A percentile compares a stretch with the other conserved stretches of the same genome.
Conservation (phyloP, 805 yeast species). For the Saccharomyces eubayanus region DNA sequence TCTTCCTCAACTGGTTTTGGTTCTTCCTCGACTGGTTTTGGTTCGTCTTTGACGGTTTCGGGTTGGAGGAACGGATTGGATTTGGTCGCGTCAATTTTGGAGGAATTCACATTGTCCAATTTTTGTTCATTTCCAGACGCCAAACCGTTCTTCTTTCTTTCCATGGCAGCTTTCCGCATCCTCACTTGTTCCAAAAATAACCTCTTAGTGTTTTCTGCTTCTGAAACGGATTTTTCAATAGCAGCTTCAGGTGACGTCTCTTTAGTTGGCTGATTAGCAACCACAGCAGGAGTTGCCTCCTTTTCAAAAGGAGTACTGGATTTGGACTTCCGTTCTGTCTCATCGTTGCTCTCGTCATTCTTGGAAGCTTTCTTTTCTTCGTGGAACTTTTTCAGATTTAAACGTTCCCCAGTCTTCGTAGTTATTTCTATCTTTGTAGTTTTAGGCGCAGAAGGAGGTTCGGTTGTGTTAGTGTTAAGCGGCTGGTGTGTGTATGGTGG, state of each 20-base stretch:
- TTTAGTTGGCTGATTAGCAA: neutral
- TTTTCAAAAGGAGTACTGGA: neutral
- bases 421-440: slow-evolving; percentile 20
- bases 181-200: slow-evolving; percentile 26
- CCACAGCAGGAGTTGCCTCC: neutral
- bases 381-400: slow-evolving; percentile 17
- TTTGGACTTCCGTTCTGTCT: neutral
- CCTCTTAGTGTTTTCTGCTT: slow-evolving; percentile 21
- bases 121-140: neutral
- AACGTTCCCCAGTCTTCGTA: slow-evolving; percentile 21
- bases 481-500: neutral
- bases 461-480: neutral
- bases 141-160: slow-evolving; percentile 18
- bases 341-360: neutral
- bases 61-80: neutral
- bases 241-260: neutral
- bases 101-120: neutral
- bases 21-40: neutral
- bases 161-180: slow-evolving; percentile 25
- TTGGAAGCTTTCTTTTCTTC: neutral
- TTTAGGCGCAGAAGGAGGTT: neutral
- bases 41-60: neutral
- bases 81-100: neutral
- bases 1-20: no score
- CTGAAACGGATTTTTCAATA: slow-evolving; percentile 2